phyloP scores from a whole-genome alignment of 2,329 filamentous ascomycete genomes.

The Penicillium digitatum region DNA sequence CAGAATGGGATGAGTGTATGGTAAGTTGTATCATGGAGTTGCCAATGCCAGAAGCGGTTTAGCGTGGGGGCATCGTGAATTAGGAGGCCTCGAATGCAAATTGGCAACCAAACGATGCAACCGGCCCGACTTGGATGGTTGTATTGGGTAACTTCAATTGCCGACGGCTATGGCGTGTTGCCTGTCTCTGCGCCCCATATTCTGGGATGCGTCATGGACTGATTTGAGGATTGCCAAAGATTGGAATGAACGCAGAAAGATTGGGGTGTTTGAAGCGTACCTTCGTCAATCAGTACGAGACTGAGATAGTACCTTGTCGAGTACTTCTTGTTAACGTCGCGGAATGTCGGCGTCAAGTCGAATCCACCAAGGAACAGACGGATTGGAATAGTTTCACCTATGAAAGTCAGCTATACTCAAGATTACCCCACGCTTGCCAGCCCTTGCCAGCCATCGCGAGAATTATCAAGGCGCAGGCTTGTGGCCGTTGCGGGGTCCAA shows the following conservation, averaged over 20 bases:
- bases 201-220: slow-evolving; percentile 2
- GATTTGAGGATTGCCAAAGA: neutral
- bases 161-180: slow-evolving; percentile 35
- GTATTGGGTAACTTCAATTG: slow-evolving; percentile 29
- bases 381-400: slow-evolving; percentile 88
- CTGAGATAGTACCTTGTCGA: slow-evolving; percentile 97
- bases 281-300: slow-evolving; percentile 91
- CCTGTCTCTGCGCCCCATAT: slow-evolving; percentile 3
- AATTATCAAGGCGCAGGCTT: too few relatives aligned
- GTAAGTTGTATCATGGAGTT: slow-evolving; percentile 19
- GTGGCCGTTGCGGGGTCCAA: neutral
- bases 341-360: slow-evolving; percentile 95
- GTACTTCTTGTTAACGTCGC: slow-evolving; percentile 99
- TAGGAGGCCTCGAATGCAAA: slow-evolving; percentile 15
- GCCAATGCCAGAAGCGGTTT: slow-evolving; percentile 20
- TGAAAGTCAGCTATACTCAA: slow-evolving; percentile 20
- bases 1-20: slow-evolving; percentile 9
- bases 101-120: slow-evolving; percentile 14
- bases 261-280: slow-evolving; percentile 41
- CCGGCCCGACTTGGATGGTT: slow-evolving; percentile 18
- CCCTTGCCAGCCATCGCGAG: neutral
- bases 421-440: neutral
- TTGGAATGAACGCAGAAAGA: neutral
- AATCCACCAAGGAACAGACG: slow-evolving; percentile 95
- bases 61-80: slow-evolving; percentile 32